Evolutionary conservation across 2,329 filamentous ascomycete genomes (phyloP).

Genomic region (Nemania diffusa): DNA sequence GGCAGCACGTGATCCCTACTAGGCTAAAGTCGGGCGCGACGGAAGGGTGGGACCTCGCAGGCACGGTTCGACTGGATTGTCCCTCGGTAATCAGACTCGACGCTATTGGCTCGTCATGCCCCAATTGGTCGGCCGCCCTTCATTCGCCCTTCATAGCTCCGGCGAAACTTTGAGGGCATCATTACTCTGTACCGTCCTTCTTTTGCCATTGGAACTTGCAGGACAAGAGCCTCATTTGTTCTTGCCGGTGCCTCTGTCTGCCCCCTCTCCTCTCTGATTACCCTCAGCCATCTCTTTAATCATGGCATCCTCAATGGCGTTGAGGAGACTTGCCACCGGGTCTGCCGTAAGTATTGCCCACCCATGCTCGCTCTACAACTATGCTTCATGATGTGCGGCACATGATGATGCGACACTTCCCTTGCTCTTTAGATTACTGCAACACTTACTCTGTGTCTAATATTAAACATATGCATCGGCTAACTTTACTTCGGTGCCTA

Average conservation of each 20-base stretch:
- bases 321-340: constrained; percentile 68
- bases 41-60: constrained; percentile 15
- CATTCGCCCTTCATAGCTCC: constrained; percentile 37
- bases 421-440: neutral
- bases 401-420: constrained; percentile 9
- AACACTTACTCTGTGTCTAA: neutral
- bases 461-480: constrained; percentile 6
- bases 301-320: constrained; percentile 72
- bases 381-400: neutral
- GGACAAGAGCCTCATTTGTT: constrained; percentile 47
- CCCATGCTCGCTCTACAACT: constrained; percentile 6
- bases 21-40: constrained; percentile 11
- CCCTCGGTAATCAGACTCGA: constrained; percentile 49
- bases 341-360: constrained; percentile 60
- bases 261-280: constrained; percentile 36
- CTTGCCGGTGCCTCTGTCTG: constrained; percentile 35
- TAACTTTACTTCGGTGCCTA: constrained; percentile 49
- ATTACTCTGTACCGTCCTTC: constrained; percentile 41
- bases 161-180: constrained; percentile 46
- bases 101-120: constrained; percentile 45
- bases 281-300: constrained; percentile 31
- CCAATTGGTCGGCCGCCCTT: too few species aligned
- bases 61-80: constrained; percentile 33
- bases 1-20: constrained; percentile 15
- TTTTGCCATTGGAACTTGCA: constrained; percentile 46